A percentile compares a stretch with the other conserved stretches of the same genome.
Evolutionary conservation across 2,329 filamentous ascomycete species (phyloP).

Genomic region (Xylaria sp.): DNA sequence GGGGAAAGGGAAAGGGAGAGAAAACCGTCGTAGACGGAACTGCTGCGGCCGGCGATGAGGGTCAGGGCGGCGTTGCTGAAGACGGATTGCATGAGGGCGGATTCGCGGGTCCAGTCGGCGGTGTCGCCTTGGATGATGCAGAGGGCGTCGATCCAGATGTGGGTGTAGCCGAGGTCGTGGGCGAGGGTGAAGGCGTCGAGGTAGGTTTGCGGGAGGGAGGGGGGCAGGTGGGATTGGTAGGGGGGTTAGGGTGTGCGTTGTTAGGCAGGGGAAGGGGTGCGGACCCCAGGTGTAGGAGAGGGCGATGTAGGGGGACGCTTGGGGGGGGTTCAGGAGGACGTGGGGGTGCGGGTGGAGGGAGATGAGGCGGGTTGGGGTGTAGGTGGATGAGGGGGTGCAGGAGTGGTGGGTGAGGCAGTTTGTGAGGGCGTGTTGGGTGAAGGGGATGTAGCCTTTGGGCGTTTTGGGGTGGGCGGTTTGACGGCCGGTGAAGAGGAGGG

Average conservation of each 20-base stretch:
- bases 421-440: background rate
- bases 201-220: conserved; percentile 6
- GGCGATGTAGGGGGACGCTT: conserved; percentile 19
- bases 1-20: background rate
- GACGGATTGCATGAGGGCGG: conserved; percentile 13
- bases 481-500: background rate
- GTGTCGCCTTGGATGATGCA: conserved; percentile 25
- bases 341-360: background rate
- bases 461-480: background rate
- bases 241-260: conserved; percentile 5
- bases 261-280: background rate
- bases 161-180: conserved; percentile 15
- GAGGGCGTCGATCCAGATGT: conserved; percentile 27
- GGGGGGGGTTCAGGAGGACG: background rate
- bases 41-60: conserved; percentile 18
- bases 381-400: too few species aligned
- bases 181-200: conserved; percentile 14
- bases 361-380: conserved; percentile 11
- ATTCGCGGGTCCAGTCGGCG: conserved; percentile 18
- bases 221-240: too few species aligned
- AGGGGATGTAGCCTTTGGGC: background rate
- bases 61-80: conserved; percentile 19
- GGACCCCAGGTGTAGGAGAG: conserved; percentile 26
- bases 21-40: conserved; percentile 18
- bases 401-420: too few species aligned